These are phyloP conservation scores for Monosporascus sp. DNA, from an alignment of 2,329 filamentous ascomycete genomes.

Conservation along the genomic window DNA sequence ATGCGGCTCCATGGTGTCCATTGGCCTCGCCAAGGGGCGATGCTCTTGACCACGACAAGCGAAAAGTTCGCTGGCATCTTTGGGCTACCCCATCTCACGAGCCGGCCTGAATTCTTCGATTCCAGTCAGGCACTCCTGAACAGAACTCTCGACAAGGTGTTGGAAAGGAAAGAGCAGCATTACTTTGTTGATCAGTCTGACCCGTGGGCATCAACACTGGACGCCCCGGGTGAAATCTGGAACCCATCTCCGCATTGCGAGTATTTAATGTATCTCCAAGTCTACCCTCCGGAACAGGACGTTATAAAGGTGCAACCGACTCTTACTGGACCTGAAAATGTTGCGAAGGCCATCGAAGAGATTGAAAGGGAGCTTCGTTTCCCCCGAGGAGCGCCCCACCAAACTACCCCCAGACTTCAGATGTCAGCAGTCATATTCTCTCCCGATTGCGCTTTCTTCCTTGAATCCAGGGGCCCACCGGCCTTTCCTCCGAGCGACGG, in stretches of 20 bases:
- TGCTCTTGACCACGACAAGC: slow-evolving; percentile 83
- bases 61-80: slow-evolving; percentile 94
- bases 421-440: slow-evolving; percentile 63
- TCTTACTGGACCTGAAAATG: slow-evolving; percentile 27
- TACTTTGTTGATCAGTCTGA: slow-evolving; percentile 54
- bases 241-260: slow-evolving; percentile 76
- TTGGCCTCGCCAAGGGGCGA: slow-evolving; percentile 73
- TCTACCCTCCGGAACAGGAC: slow-evolving; percentile 50
- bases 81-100: slow-evolving; percentile 76
- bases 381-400: slow-evolving; percentile 55
- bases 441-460: slow-evolving; percentile 62
- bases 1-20: slow-evolving; percentile 80
- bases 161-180: slow-evolving; percentile 59
- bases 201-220: slow-evolving; percentile 71
- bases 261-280: slow-evolving; percentile 79
- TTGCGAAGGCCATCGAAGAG: slow-evolving; percentile 40
- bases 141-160: slow-evolving; percentile 61
- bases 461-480: slow-evolving; percentile 61
- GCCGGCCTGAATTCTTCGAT: slow-evolving; percentile 51
- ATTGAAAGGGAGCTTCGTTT: slow-evolving; percentile 60
- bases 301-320: slow-evolving; percentile 29
- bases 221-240: slow-evolving; percentile 53
- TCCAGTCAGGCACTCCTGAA: slow-evolving; percentile 64
- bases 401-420: slow-evolving; percentile 49
- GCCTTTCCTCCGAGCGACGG: slow-evolving; percentile 45